Conservation (phyloP, 345 rosid genomes). For the Citrus glauca region DNA sequence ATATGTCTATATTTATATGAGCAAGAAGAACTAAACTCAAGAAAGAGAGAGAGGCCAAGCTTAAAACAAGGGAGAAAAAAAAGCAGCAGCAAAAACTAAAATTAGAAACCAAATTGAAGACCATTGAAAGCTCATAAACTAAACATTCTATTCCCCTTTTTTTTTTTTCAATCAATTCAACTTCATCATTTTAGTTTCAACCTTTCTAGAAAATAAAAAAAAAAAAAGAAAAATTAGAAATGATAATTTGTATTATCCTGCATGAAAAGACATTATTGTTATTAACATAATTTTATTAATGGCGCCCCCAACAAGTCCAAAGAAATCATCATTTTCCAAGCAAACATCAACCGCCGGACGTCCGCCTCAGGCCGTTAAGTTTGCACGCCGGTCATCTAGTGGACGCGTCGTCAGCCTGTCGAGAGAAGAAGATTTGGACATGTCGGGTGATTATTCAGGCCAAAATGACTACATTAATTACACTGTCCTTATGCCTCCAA, state of each 20-base stretch:
- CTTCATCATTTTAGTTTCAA: neutral
- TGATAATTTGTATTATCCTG: neutral
- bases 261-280: neutral
- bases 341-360: constrained; percentile 43
- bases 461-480: constrained; percentile 81
- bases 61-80: constrained; percentile 36
- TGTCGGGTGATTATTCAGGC: constrained; percentile 57
- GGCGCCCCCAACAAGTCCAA: constrained; percentile 33
- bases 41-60: constrained; percentile 28
- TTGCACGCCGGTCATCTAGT: constrained; percentile 61
- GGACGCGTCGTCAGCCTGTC: constrained; percentile 67
- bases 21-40: neutral
- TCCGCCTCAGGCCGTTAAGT: constrained; percentile 61
- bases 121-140: constrained; percentile 17
- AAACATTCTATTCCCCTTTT: neutral
- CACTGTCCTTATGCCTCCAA: constrained; percentile 92
- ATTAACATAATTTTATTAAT: constrained; percentile 11
- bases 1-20: no score
- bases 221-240: neutral
- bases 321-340: constrained; percentile 36
- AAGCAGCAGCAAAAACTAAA: constrained; percentile 17
- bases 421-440: constrained; percentile 70
- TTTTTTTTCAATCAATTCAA: neutral
- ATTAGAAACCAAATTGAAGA: constrained; percentile 13
- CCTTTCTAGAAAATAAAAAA: neutral